These are phyloP conservation scores for Epithemia pelagica DNA, from an alignment of 108 stramenopile species.

Conservation along the genomic window DNA sequence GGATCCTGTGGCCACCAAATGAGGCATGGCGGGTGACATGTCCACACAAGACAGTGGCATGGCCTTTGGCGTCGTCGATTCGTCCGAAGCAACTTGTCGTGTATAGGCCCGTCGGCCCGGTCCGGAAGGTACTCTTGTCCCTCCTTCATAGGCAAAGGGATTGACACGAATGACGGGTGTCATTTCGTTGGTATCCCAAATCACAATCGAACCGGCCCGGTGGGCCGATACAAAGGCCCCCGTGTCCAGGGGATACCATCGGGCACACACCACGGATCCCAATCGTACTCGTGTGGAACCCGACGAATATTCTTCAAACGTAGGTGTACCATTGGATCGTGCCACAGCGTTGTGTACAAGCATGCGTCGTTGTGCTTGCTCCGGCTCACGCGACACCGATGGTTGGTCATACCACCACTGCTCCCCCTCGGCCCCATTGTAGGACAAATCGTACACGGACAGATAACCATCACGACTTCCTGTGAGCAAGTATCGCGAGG, in stretches of 20 bases:
- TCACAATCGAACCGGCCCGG: constrained; percentile 41
- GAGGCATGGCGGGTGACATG: constrained; percentile 11
- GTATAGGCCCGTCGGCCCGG: neutral
- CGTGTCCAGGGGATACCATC: constrained; percentile 73
- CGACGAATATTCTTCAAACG: neutral
- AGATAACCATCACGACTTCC: constrained; percentile 58
- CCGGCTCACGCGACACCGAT: neutral
- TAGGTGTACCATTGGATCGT: constrained; percentile 29
- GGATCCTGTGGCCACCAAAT: constrained; percentile 17
- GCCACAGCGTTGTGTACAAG: constrained; percentile 36
- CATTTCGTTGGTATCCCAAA: constrained; percentile 69
- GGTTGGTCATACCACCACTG: neutral
- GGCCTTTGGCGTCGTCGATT: neutral
- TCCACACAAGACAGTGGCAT: constrained; percentile 10
- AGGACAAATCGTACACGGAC: constrained; percentile 57
- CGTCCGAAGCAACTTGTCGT: neutral
- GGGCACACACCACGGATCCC: constrained; percentile 34
- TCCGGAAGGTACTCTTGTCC: neutral
- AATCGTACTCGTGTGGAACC: constrained; percentile 45
- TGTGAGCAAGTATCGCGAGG: constrained; percentile 51
- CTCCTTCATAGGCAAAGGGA: constrained; percentile 20
- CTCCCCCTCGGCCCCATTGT: constrained; percentile 30
- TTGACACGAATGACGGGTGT: constrained; percentile 27
- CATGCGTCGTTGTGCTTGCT: neutral
- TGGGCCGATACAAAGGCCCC: constrained; percentile 67